Evolutionary conservation across 257 asterid species (phyloP).

Genomic region (Jacaranda copaia): DNA sequence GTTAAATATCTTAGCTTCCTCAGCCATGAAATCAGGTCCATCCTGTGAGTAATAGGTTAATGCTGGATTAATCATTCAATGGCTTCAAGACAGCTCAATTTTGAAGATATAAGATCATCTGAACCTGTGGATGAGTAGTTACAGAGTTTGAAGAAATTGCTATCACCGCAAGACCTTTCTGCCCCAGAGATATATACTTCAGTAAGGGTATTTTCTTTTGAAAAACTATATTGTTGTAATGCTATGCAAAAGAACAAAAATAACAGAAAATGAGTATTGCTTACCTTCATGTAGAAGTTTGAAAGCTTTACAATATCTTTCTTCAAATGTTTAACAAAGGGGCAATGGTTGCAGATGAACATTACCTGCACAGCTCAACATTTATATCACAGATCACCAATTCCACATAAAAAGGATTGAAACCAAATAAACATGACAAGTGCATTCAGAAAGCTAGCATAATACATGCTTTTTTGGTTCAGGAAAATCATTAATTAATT

Average conservation of each 20-base stretch:
- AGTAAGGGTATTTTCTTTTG: neutral
- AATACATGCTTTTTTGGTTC: constrained; percentile 14
- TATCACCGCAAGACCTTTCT: constrained; percentile 93
- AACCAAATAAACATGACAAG: constrained; percentile 17
- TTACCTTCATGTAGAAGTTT: constrained; percentile 81
- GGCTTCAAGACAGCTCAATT: constrained; percentile 45
- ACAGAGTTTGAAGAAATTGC: constrained; percentile 90
- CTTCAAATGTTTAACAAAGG: constrained; percentile 82
- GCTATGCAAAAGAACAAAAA: constrained; percentile 24
- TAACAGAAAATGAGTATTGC: constrained; percentile 34
- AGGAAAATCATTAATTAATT: constrained; percentile 17
- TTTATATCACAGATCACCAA: constrained; percentile 15
- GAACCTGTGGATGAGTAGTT: constrained; percentile 90
- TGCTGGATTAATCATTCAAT: constrained; percentile 41
- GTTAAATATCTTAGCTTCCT: constrained; percentile 73
- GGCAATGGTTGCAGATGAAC: constrained; percentile 93
- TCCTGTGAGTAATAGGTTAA: constrained; percentile 62
- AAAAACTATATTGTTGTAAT: constrained; percentile 23
- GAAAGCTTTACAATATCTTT: constrained; percentile 82
- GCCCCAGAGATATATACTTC: constrained; percentile 40
- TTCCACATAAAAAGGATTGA: neutral
- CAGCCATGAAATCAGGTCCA: constrained; percentile 91
- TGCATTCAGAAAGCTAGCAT: constrained; percentile 28
- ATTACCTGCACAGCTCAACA: constrained; percentile 58
- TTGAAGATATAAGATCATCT: constrained; percentile 43